Conservation (phyloP, 495 filamentous ascomycete species). For the Mytilinidion resinicola region DNA sequence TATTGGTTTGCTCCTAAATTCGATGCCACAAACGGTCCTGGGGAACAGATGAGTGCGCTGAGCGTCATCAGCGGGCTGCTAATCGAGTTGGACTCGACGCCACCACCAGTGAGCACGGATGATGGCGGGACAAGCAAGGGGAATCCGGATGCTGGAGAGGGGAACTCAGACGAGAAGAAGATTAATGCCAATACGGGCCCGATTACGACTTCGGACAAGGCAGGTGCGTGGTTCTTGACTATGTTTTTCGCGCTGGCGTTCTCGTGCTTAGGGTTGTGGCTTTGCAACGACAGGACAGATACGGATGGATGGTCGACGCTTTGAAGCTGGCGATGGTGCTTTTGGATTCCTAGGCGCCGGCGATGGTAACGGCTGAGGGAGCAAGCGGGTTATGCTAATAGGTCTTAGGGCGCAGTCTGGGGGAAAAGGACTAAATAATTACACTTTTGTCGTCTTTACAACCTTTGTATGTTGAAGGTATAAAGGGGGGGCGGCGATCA, state of each 20-base stretch:
- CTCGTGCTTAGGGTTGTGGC: no score
- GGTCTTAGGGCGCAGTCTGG: no score
- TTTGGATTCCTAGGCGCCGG: no score
- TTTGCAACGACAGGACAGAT: no score
- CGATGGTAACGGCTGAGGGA: no score
- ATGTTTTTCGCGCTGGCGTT: neutral
- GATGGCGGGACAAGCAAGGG: constrained; percentile 1
- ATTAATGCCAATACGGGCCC: neutral
- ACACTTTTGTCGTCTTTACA: no score
- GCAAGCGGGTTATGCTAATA: no score
- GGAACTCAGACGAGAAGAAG: neutral
- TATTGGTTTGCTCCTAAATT: neutral
- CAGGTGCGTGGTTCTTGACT: constrained; percentile 2
- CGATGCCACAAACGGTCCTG: constrained; percentile 1
- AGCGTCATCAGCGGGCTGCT: constrained; percentile 2
- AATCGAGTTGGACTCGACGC: neutral
- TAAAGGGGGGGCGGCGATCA: no score
- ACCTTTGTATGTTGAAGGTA: no score
- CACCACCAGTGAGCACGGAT: neutral
- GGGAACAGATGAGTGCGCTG: constrained; percentile 15
- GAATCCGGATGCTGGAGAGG: constrained; percentile 9
- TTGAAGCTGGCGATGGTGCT: no score
- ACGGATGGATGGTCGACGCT: no score
- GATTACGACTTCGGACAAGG: constrained; percentile 3
- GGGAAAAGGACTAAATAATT: no score